Evolutionary conservation across 371 early-diverging fungal genomes (phyloP).

Genomic region (Actinomortierella ambigua): DNA sequence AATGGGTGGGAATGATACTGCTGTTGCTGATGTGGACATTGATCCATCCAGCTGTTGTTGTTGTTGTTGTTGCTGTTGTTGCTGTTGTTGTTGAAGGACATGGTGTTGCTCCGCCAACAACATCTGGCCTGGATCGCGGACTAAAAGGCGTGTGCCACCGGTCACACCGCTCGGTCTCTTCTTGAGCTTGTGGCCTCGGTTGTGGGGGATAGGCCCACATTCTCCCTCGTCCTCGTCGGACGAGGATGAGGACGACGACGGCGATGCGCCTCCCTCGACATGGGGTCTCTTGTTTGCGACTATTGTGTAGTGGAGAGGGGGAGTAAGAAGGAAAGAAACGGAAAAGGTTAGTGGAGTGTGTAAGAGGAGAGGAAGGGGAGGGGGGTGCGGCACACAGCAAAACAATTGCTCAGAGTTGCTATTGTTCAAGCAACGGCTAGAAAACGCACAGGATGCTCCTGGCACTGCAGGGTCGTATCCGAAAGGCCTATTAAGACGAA

Average conservation of each 20-base stretch:
- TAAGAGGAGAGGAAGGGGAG: no score
- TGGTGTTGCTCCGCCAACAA: neutral
- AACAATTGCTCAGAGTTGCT: no score
- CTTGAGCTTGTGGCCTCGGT: slow-evolving; percentile 45
- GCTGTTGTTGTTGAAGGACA: neutral
- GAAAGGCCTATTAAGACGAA: no score
- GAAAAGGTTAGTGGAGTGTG: neutral
- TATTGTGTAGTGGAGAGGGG: neutral
- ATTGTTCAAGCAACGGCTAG: no score
- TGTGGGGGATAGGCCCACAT: slow-evolving; percentile 33
- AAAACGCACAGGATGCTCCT: no score
- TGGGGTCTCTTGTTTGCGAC: no score
- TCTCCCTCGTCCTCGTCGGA: slow-evolving; percentile 46
- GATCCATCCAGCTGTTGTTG: neutral
- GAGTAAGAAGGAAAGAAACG: neutral
- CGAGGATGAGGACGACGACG: slow-evolving; percentile 12
- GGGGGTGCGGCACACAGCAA: no score
- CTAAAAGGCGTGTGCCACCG: slow-evolving; percentile 27
- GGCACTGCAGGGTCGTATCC: no score
- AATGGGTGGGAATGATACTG: no score
- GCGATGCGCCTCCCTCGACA: no score
- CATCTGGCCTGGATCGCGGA: slow-evolving; percentile 20
- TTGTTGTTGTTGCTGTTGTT: neutral
- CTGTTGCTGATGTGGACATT: no score
- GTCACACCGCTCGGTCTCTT: slow-evolving; percentile 24